Conservation (phyloP, 2,329 filamentous ascomycete species). For the Pseudogymnoascus verrucosus region DNA sequence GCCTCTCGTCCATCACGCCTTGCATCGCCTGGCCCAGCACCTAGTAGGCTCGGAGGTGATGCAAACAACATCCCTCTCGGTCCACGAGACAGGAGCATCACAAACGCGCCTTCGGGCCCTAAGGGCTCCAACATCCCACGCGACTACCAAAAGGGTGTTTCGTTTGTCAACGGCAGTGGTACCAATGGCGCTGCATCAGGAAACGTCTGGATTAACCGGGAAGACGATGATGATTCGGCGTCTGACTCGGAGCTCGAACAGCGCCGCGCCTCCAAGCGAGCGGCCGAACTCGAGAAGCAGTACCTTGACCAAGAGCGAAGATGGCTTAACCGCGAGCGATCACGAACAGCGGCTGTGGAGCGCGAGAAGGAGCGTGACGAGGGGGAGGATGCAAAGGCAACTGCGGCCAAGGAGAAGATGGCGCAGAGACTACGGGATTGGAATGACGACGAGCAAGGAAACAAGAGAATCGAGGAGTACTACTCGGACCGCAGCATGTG, state of each 20-base stretch:
- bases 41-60: slow-evolving; percentile 46
- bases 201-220: slow-evolving; percentile 47
- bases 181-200: slow-evolving; percentile 47
- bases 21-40: slow-evolving; percentile 59
- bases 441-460: slow-evolving; percentile 80
- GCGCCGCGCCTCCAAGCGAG: slow-evolving; percentile 61
- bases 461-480: slow-evolving; percentile 67
- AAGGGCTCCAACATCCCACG: slow-evolving; percentile 57
- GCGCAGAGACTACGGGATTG: slow-evolving; percentile 69
- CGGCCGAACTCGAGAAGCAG: slow-evolving; percentile 68
- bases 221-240: slow-evolving; percentile 81
- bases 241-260: slow-evolving; percentile 79
- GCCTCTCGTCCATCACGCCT: slow-evolving; percentile 55
- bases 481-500: slow-evolving; percentile 80
- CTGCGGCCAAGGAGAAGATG: slow-evolving; percentile 58
- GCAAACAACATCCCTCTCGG: slow-evolving; percentile 71
- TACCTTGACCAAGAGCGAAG: slow-evolving; percentile 81
- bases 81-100: slow-evolving; percentile 57
- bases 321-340: slow-evolving; percentile 84
- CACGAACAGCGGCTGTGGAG: slow-evolving; percentile 74
- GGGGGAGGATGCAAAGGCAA: slow-evolving; percentile 59
- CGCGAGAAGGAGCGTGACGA: slow-evolving; percentile 75
- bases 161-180: slow-evolving; percentile 73
- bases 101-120: slow-evolving; percentile 68
- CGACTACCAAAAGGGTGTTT: slow-evolving; percentile 68